These are phyloP conservation scores for Filobasidium wieringae DNA, from an alignment of 768 basidiomycete species.

Conservation along the genomic window DNA sequence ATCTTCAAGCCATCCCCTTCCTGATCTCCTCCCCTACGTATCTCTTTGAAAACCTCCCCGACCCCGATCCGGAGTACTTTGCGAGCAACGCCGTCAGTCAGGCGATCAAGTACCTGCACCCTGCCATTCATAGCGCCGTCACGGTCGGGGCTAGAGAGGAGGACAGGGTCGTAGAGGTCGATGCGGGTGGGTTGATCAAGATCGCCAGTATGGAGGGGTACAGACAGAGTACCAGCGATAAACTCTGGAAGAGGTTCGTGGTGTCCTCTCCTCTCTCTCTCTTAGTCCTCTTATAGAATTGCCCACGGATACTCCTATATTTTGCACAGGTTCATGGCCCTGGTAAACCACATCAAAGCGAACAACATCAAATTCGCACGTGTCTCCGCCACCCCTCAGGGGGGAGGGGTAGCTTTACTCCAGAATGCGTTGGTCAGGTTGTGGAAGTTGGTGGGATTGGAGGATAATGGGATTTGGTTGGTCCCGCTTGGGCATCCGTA, in stretches of 20 bases:
- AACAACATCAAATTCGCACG: slow-evolving; percentile 83
- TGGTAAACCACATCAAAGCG: slow-evolving; percentile 70
- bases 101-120: slow-evolving; percentile 32
- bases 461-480: slow-evolving; percentile 18
- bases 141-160: slow-evolving; percentile 21
- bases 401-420: slow-evolving; percentile 97
- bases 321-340: slow-evolving; percentile 48
- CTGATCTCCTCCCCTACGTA: slow-evolving; percentile 26
- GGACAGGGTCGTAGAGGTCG: slow-evolving; percentile 66
- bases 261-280: not conserved
- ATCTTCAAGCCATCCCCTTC: slow-evolving; percentile 55
- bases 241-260: slow-evolving; percentile 22
- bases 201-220: slow-evolving; percentile 65
- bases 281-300: not conserved
- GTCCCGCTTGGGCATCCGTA: slow-evolving; percentile 7
- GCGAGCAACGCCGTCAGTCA: slow-evolving; percentile 27
- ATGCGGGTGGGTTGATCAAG: slow-evolving; percentile 73
- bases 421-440: slow-evolving; percentile 86
- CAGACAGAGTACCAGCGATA: slow-evolving; percentile 56
- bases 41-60: slow-evolving; percentile 33
- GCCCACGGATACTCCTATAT: slow-evolving; percentile 47
- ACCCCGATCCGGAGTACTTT: slow-evolving; percentile 26
- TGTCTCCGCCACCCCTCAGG: slow-evolving; percentile 91
- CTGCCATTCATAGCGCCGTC: slow-evolving; percentile 34
- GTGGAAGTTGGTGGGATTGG: slow-evolving; percentile 41